These are phyloP conservation scores for Plasmopara muralis DNA, from an alignment of 352 stramenopile species.

Conservation along the genomic window DNA sequence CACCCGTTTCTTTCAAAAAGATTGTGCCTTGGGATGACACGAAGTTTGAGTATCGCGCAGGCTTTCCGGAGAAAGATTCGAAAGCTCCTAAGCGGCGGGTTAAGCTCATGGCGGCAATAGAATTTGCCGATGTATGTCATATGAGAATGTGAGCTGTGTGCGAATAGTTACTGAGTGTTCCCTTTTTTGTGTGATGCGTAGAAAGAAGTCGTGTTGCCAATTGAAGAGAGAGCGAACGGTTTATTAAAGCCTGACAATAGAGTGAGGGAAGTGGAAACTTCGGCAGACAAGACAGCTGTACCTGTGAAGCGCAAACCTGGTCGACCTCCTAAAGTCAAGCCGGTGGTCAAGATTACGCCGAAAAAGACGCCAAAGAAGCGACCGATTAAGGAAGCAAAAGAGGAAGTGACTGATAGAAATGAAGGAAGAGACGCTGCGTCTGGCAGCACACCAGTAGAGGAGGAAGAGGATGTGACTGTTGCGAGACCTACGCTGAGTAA, in stretches of 20 bases:
- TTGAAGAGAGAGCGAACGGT: conserved; percentile 49
- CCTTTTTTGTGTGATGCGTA: conserved; percentile 16
- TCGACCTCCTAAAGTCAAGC: conserved; percentile 37
- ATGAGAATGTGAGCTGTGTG: neutral
- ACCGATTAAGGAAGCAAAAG: conserved; percentile 8
- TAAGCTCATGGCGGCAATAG: conserved; percentile 61
- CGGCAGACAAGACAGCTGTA: conserved; percentile 11
- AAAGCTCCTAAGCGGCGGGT: conserved; percentile 67
- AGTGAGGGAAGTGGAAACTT: conserved; percentile 4
- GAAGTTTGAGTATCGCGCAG: conserved; percentile 58
- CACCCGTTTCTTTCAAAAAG: conserved; percentile 49
- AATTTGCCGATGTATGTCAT: conserved; percentile 47
- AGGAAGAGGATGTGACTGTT: conserved; percentile 23
- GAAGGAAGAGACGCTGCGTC: conserved; percentile 11
- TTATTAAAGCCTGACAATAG: conserved; percentile 37
- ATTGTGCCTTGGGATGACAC: conserved; percentile 69
- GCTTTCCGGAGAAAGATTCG: conserved; percentile 56
- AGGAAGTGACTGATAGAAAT: conserved; percentile 11
- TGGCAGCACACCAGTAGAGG: conserved; percentile 24
- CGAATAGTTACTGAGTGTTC: neutral
- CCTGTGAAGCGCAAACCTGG: conserved; percentile 43
- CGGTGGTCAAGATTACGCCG: conserved; percentile 1
- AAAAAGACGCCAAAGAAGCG: conserved; percentile 23
- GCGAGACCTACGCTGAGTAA: conserved; percentile 41
- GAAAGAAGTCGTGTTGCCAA: conserved; percentile 53